These are phyloP conservation scores for Setaria viridis DNA, from an alignment of 202 grass and related monocot species.

Conservation along the genomic window DNA sequence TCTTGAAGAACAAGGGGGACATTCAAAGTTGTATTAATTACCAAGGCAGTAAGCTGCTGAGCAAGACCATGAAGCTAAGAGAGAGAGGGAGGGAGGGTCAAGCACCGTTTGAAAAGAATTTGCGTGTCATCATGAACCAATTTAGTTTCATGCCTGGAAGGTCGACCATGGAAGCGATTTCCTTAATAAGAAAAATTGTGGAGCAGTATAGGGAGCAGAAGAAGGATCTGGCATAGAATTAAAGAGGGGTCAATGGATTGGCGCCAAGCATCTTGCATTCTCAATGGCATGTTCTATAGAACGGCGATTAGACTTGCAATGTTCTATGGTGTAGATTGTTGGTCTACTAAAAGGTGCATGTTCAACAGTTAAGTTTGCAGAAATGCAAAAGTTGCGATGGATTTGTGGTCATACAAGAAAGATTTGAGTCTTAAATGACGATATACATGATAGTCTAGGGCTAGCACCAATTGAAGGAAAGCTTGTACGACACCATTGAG, in stretches of 20 bases:
- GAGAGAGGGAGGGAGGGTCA: background rate
- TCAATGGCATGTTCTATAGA: background rate
- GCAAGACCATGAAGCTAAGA: background rate
- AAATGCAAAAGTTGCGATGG: background rate
- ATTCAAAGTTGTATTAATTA: too few relatives aligned
- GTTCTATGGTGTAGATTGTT: background rate
- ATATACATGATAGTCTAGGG: background rate
- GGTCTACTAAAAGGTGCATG: background rate
- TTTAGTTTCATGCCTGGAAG: background rate
- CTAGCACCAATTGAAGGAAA: constrained; percentile 1
- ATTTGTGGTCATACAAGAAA: background rate
- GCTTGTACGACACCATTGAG: background rate
- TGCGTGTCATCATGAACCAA: background rate
- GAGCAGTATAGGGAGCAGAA: background rate
- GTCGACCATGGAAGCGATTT: background rate
- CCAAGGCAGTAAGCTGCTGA: background rate
- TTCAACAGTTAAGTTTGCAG: background rate
- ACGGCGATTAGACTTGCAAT: background rate
- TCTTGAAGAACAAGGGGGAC: too few relatives aligned
- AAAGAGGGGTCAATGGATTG: background rate
- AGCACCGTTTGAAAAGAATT: background rate
- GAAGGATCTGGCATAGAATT: background rate
- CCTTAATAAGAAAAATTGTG: background rate
- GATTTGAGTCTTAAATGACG: background rate
- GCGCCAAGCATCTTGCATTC: background rate